Conservation (phyloP, 345 rosid genomes). For the Eucalyptus sideroxylon region DNA sequence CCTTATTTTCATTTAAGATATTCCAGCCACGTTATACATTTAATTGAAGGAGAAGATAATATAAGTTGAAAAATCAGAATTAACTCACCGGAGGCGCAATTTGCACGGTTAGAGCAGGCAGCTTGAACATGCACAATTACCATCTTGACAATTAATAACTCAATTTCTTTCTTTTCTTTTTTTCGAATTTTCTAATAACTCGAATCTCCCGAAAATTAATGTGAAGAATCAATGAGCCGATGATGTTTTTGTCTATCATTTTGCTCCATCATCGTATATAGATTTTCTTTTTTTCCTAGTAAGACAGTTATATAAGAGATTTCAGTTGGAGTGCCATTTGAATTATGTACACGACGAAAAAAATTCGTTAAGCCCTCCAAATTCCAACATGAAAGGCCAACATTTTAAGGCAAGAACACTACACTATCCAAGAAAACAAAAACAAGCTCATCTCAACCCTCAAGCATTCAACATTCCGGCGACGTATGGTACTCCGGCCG, state of each 20-base stretch:
- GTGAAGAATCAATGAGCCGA: background rate
- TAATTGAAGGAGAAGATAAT: background rate
- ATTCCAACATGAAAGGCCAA: background rate
- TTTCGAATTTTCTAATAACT: background rate
- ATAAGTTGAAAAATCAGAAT: background rate
- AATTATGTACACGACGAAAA: background rate
- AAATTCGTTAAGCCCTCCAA: background rate
- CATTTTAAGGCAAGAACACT: background rate
- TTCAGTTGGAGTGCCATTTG: background rate
- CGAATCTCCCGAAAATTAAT: background rate
- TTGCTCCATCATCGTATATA: background rate
- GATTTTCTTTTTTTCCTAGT: background rate
- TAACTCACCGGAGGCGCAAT: background rate
- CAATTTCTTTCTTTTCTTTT: background rate
- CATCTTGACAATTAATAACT: background rate
- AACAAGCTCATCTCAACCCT: background rate
- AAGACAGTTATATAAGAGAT: background rate
- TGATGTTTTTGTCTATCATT: background rate
- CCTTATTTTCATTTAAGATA: background rate
- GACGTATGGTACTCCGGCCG: conserved; percentile 32
- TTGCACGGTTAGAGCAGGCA: background rate
- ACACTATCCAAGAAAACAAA: background rate
- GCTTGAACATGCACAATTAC: background rate
- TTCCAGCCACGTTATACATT: background rate
- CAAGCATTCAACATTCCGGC: conserved; percentile 6